phyloP scores from a whole-genome alignment of 73 alveolate genomes.

The Blepharisma japonicum region DNA sequence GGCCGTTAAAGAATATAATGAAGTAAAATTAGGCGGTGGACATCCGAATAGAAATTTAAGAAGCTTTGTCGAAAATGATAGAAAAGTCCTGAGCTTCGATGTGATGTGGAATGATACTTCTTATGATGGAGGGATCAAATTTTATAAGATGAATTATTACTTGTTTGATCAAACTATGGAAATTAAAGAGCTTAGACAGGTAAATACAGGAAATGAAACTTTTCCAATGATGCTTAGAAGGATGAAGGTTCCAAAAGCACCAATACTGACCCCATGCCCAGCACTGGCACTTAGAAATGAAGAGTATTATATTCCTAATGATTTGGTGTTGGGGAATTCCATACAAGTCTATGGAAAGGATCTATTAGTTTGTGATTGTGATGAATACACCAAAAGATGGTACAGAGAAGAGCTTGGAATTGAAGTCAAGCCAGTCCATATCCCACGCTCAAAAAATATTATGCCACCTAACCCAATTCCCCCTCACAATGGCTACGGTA shows the following conservation, averaged over 20 bases:
- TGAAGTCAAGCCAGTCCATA: slow-evolving; percentile 67
- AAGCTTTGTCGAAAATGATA: slow-evolving; percentile 79
- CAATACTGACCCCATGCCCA: slow-evolving; percentile 91
- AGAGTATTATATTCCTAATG: slow-evolving; percentile 86
- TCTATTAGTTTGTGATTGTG: slow-evolving; percentile 83
- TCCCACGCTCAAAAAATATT: slow-evolving; percentile 70
- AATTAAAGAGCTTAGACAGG: slow-evolving; percentile 85
- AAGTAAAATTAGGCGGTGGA: slow-evolving; percentile 94
- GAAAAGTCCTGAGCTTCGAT: slow-evolving; percentile 80
- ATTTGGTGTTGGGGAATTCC: slow-evolving; percentile 80
- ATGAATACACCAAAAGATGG: slow-evolving; percentile 92
- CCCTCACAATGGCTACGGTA: slow-evolving; percentile 92
- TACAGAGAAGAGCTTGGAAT: slow-evolving; percentile 79
- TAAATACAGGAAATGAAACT: slow-evolving; percentile 86
- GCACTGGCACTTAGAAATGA: slow-evolving; percentile 88
- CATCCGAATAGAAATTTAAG: slow-evolving; percentile 83
- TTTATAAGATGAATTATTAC: slow-evolving; percentile 84
- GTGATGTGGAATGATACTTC: slow-evolving; percentile 84
- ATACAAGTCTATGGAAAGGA: slow-evolving; percentile 86
- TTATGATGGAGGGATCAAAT: slow-evolving; percentile 90
- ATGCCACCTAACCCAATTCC: slow-evolving; percentile 83
- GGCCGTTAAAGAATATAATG: slow-evolving; percentile 87
- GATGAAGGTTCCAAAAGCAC: slow-evolving; percentile 86
- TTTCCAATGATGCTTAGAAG: slow-evolving; percentile 91
- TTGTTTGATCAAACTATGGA: slow-evolving; percentile 86